Evolutionary conservation across 345 rosid genomes (phyloP).

Genomic region (Viola odorata): DNA sequence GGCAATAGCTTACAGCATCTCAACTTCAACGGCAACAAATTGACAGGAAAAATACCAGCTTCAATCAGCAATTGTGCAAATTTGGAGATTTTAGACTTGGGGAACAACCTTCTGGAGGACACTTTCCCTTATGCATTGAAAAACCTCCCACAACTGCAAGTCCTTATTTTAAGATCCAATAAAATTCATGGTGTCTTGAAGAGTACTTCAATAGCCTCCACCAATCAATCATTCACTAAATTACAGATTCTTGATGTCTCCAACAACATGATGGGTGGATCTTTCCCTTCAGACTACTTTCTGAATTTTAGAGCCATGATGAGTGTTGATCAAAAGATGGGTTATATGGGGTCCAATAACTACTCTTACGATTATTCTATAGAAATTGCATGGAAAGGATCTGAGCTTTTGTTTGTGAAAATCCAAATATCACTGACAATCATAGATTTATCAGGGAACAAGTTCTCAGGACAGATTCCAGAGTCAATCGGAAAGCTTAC

Average conservation of each 20-base stretch:
- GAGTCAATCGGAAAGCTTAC: background rate
- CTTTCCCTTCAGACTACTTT: background rate
- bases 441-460: slow-evolving; percentile 3
- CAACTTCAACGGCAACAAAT: slow-evolving; percentile 16
- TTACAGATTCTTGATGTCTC: slow-evolving; percentile 5
- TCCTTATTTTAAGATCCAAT: background rate
- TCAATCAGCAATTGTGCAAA: slow-evolving; percentile 14
- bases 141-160: background rate
- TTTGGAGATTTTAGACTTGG: slow-evolving; percentile 19
- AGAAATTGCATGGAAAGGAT: background rate
- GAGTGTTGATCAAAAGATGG: no score
- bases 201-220: background rate
- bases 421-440: background rate
- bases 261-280: background rate
- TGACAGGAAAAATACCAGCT: slow-evolving; percentile 20
- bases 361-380: background rate
- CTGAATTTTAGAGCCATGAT: slow-evolving; percentile 1
- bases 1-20: slow-evolving; percentile 1
- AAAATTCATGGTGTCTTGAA: background rate
- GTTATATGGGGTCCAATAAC: background rate
- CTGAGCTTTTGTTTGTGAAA: background rate
- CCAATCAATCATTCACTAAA: background rate
- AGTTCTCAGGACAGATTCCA: background rate
- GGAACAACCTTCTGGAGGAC: background rate
- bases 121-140: slow-evolving; percentile 5